Conservation (phyloP, 208 protist genomes). For the Leishmania aethiopica region DNA sequence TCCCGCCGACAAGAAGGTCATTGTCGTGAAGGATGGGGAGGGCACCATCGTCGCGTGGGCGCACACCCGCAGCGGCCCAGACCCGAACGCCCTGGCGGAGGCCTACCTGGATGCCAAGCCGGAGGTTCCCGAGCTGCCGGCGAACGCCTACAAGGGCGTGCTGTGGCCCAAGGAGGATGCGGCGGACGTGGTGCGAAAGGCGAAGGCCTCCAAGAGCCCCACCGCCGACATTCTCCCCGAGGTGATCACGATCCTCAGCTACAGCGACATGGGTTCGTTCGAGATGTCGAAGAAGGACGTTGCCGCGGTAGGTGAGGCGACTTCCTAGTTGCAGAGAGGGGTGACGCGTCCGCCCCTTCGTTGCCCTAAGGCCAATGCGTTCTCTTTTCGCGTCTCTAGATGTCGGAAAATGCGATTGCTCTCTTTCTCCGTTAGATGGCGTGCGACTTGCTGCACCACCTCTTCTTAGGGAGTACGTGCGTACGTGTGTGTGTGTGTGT, state of each 20-base stretch:
- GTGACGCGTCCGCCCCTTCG: background rate
- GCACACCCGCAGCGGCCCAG: slow-evolving; percentile 47
- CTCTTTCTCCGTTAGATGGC: background rate
- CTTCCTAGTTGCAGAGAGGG: slow-evolving; percentile 1
- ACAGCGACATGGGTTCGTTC: slow-evolving; percentile 38
- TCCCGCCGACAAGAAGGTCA: slow-evolving; percentile 51
- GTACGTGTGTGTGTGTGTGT: background rate
- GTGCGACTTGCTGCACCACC: background rate
- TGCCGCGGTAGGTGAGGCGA: slow-evolving; percentile 39
- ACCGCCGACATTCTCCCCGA: slow-evolving; percentile 31
- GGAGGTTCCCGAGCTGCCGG: slow-evolving; percentile 32
- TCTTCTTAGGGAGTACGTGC: background rate
- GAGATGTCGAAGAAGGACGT: slow-evolving; percentile 70
- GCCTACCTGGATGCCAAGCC: slow-evolving; percentile 34
- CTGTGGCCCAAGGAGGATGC: slow-evolving; percentile 73
- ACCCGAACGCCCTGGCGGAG: slow-evolving; percentile 30
- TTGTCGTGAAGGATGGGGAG: slow-evolving; percentile 41
- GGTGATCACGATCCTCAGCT: slow-evolving; percentile 33
- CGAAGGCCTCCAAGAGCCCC: slow-evolving; percentile 33
- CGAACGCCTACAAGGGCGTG: slow-evolving; percentile 32
- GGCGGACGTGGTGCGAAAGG: slow-evolving; percentile 42
- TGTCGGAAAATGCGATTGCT: background rate
- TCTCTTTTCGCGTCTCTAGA: background rate
- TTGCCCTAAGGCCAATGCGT: background rate
- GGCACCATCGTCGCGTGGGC: slow-evolving; percentile 51